Conservation (phyloP, 345 rosid genomes). For the Schrenkiella parvula region DNA sequence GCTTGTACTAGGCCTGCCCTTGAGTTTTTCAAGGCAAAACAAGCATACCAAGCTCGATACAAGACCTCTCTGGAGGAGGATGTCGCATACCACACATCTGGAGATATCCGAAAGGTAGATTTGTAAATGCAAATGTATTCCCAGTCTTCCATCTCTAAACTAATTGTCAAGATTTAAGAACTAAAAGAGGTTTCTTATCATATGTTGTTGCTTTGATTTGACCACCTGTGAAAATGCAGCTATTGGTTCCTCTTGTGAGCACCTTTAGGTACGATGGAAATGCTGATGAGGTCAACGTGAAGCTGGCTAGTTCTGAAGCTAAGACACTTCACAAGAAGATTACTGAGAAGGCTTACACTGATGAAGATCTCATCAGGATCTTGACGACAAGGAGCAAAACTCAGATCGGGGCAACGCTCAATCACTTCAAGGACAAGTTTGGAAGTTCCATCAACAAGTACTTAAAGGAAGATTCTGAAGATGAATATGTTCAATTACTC, state of each 20-base stretch:
- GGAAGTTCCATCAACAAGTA: constrained; percentile 76
- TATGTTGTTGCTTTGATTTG: background rate
- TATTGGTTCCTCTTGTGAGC: constrained; percentile 76
- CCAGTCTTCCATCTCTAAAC: background rate
- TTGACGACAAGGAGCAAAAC: constrained; percentile 81
- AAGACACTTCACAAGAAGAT: constrained; percentile 78
- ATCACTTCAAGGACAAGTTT: constrained; percentile 63
- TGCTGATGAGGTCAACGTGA: constrained; percentile 57
- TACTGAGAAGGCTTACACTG: constrained; percentile 57
- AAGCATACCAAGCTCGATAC: constrained; percentile 72
- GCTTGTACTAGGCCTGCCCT: constrained; percentile 69
- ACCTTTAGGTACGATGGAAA: constrained; percentile 71
- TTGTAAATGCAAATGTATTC: background rate
- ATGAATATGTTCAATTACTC: constrained; percentile 64
- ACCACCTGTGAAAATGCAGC: constrained; percentile 41
- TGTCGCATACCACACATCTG: constrained; percentile 72
- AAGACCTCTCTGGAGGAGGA: constrained; percentile 89
- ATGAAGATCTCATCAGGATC: constrained; percentile 83
- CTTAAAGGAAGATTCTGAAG: constrained; percentile 60
- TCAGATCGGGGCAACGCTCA: constrained; percentile 69
- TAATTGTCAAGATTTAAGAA: background rate
- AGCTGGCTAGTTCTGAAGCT: constrained; percentile 72
- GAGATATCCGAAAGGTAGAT: constrained; percentile 81
- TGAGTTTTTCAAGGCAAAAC: constrained; percentile 57
- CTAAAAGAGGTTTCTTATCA: background rate